phyloP scores from a whole-genome alignment of 2,329 filamentous ascomycete species.

The Beauveria medogensis region DNA sequence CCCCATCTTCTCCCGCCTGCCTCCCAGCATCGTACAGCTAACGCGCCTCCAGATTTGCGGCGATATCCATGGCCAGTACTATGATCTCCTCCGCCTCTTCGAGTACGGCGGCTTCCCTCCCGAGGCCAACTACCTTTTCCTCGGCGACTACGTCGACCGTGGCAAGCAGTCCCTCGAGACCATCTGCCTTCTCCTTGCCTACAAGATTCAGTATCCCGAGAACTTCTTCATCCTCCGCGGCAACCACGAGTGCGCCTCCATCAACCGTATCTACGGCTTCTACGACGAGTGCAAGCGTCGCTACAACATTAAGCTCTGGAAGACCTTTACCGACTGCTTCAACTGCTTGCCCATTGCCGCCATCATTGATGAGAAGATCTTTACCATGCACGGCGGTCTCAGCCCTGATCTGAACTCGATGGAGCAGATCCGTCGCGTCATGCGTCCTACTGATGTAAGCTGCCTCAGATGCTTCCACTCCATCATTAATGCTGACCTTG shows the following conservation, averaged over 20 bases:
- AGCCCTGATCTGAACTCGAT: conserved; percentile 98
- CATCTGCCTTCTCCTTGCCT: conserved; percentile 90
- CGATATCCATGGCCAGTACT: conserved; percentile 99
- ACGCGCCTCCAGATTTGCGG: conserved; percentile 73
- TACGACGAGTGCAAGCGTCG: conserved; percentile 99
- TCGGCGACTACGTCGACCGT: conserved; percentile 97
- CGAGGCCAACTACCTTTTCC: conserved; percentile 98
- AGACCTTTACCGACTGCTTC: conserved; percentile 99
- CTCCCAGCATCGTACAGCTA: not conserved
- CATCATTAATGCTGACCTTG: conserved; percentile 12
- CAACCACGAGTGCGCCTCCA: conserved; percentile 97
- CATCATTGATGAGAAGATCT: conserved; percentile 99
- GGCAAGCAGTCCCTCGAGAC: conserved; percentile 99
- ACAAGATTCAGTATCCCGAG: conserved; percentile 99
- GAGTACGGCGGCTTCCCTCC: conserved; percentile 98
- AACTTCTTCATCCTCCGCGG: conserved; percentile 99
- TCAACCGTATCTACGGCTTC: conserved; percentile 99
- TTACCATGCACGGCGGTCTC: conserved; percentile 98
- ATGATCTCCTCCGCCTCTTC: conserved; percentile 92
- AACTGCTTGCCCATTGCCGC: conserved; percentile 97
- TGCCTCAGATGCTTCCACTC: conserved; percentile 15
- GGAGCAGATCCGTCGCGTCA: conserved; percentile 98
- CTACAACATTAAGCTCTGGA: conserved; percentile 99
- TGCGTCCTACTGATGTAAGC: conserved; percentile 97
- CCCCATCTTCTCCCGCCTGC: conserved; percentile 2